These are phyloP conservation scores for Colletotrichum liriopes DNA, from an alignment of 2,329 filamentous ascomycete genomes.

Conservation along the genomic window DNA sequence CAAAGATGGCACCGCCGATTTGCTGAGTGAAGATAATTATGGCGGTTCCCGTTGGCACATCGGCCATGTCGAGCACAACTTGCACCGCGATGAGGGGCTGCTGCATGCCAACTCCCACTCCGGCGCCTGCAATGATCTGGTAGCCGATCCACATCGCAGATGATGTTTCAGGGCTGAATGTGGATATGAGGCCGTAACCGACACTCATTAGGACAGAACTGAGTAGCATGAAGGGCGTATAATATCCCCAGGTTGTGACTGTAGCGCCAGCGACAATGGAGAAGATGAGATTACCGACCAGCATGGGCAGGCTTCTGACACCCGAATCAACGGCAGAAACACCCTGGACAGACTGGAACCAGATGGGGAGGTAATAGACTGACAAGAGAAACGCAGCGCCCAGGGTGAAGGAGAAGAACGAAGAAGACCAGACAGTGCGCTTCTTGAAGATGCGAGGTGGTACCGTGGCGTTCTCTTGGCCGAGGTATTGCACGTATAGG, in stretches of 20 bases:
- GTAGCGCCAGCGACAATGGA: slow-evolving; percentile 53
- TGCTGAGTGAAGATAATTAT: slow-evolving; percentile 63
- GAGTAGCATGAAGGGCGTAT: slow-evolving; percentile 60
- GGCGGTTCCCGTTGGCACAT: slow-evolving; percentile 64
- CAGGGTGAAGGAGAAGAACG: slow-evolving; percentile 56
- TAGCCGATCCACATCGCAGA: slow-evolving; percentile 61
- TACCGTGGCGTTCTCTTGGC: slow-evolving; percentile 60
- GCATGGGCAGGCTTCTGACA: slow-evolving; percentile 58
- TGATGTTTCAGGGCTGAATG: slow-evolving; percentile 53
- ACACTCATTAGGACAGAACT: slow-evolving; percentile 53
- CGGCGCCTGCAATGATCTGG: slow-evolving; percentile 59
- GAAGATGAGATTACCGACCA: slow-evolving; percentile 55
- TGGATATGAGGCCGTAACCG: slow-evolving; percentile 61
- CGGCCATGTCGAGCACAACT: slow-evolving; percentile 57
- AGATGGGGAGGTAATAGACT: slow-evolving; percentile 61
- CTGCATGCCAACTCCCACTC: slow-evolving; percentile 61
- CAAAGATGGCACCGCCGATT: slow-evolving; percentile 63
- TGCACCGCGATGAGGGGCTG: slow-evolving; percentile 63
- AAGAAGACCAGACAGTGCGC: slow-evolving; percentile 56
- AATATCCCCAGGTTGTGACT: slow-evolving; percentile 60
- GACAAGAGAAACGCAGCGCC: slow-evolving; percentile 50
- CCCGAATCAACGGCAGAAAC: slow-evolving; percentile 57
- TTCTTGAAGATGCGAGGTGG: slow-evolving; percentile 59
- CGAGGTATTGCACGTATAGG: slow-evolving; percentile 55
- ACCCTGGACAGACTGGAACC: slow-evolving; percentile 63